Evolutionary conservation across 768 basidiomycete species (phyloP), one percentile per base, ranked within the genome.

Genomic region (Calocera viscosa): DNA sequence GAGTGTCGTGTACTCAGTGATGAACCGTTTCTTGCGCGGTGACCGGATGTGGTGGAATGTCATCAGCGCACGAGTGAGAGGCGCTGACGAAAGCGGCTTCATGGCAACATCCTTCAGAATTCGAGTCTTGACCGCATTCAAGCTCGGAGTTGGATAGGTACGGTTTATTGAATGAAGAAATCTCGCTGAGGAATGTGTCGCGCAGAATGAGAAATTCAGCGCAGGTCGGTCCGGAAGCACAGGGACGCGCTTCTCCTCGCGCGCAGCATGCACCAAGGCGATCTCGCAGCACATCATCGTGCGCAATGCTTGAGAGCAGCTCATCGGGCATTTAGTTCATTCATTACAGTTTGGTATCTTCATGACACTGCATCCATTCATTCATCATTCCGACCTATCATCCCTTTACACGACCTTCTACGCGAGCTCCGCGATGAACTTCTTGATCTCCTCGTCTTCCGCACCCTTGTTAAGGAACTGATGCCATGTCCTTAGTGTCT

Each of bases 381-480:
- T 19, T 17, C 43, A 19, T 17, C 19, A 47, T 47, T 38, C 35
- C 35, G 35, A 38, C 14, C 7, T 14, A 24, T 47, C 43, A 17
- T 47, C 19, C 19, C 43, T 47, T 3, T 19, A 7, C 43, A 47
- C 24, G 19, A 19, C 43, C 24, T 47, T 47, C 30, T 60, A 60
- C 53, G 53, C 53, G 68, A 93, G 82, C 72, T 87, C 82, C 5
- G 75, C 79, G 70, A 88, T 77, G 74, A 82, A 75, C 72, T 80
- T 77, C 78, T 84, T 80, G 68, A 83, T 77, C 22, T 83, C 82
- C 12, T 82, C 82, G 70, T 82, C 82, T 28, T 73, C 78, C 22
- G 77, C 76, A 53, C 75, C 77, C 65, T 82, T 38, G 35, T 38
- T 77, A 72, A 91, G 83, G 72, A 88, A 76, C 89, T 89, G 71